These are phyloP conservation scores for Clitocybe nebularis DNA, from an alignment of 1,284 basidiomycete genomes.

Conservation along the genomic window DNA sequence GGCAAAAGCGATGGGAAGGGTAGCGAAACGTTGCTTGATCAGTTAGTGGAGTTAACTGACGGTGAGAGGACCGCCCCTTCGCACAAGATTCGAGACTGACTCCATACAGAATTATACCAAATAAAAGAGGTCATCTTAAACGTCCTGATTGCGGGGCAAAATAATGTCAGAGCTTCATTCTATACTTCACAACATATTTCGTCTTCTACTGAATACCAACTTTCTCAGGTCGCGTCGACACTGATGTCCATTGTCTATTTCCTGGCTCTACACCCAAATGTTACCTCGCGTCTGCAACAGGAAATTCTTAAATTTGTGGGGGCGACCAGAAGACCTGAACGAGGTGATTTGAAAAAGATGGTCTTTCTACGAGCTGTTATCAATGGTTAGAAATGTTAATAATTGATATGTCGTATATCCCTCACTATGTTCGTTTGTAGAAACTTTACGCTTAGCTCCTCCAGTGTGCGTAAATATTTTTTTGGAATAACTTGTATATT, in stretches of 20 bases:
- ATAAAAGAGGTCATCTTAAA: constrained; percentile 27
- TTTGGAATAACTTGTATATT: constrained; percentile 4
- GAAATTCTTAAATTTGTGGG: constrained; percentile 50
- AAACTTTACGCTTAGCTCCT: constrained; percentile 56
- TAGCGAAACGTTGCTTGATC: constrained; percentile 26
- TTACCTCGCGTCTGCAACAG: constrained; percentile 42
- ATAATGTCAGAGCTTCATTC: constrained; percentile 27
- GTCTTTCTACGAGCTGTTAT: constrained; percentile 54
- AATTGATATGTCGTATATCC: not conserved
- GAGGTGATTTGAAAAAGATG: constrained; percentile 49
- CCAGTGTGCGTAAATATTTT: constrained; percentile 38
- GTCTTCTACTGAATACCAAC: too few relatives aligned
- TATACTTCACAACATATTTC: constrained; percentile 21
- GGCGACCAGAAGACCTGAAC: constrained; percentile 38
- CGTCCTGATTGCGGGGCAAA: constrained; percentile 35
- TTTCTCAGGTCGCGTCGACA: constrained; percentile 37
- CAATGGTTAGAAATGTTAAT: constrained; percentile 35
- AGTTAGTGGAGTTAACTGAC: constrained; percentile 23
- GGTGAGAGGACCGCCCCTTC: constrained; percentile 10
- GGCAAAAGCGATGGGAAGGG: not conserved
- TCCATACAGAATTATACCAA: constrained; percentile 1
- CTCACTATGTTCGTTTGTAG: constrained; percentile 32
- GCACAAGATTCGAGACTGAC: not conserved
- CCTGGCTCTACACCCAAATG: constrained; percentile 42
- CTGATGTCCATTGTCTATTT: constrained; percentile 50